phyloP scores from a whole-genome alignment of 2,329 filamentous ascomycete species.

The Pestalotiopsis fici region DNA sequence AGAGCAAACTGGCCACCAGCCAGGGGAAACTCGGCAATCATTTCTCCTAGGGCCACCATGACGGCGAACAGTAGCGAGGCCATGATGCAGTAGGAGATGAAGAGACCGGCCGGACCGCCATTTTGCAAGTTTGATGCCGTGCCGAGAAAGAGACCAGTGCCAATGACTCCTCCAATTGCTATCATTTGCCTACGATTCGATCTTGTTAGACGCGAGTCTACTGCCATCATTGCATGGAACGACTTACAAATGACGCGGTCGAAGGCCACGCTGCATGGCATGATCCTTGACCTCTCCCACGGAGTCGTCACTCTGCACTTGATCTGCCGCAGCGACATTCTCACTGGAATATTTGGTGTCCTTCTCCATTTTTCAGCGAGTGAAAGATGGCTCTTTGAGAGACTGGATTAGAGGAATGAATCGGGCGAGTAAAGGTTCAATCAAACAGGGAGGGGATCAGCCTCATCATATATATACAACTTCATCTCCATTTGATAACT shows the following conservation, averaged over 20 bases:
- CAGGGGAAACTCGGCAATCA: slow-evolving; percentile 17
- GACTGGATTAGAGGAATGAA: background rate
- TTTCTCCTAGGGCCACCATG: slow-evolving; percentile 11
- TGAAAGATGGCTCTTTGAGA: background rate
- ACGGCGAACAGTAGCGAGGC: slow-evolving; percentile 15
- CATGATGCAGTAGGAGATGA: slow-evolving; percentile 13
- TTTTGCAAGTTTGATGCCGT: slow-evolving; percentile 15
- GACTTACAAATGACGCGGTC: slow-evolving; percentile 4
- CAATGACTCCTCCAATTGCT: slow-evolving; percentile 17
- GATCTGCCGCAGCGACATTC: background rate
- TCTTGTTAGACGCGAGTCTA: background rate
- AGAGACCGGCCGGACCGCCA: slow-evolving; percentile 15
- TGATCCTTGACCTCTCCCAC: background rate
- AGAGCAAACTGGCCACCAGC: slow-evolving; percentile 18
- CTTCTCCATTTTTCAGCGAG: background rate
- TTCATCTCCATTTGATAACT: background rate
- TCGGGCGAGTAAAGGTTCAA: background rate
- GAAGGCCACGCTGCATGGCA: slow-evolving; percentile 1
- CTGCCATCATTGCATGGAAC: background rate
- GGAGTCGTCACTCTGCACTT: background rate
- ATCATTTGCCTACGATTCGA: slow-evolving; percentile 13
- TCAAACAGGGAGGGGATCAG: background rate
- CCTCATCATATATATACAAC: background rate
- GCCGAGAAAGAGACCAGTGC: slow-evolving; percentile 19
- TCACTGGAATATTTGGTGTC: slow-evolving; percentile 1